Evolutionary conservation across 495 filamentous ascomycete genomes (phyloP).

Genomic region (Cercophora scortea): DNA sequence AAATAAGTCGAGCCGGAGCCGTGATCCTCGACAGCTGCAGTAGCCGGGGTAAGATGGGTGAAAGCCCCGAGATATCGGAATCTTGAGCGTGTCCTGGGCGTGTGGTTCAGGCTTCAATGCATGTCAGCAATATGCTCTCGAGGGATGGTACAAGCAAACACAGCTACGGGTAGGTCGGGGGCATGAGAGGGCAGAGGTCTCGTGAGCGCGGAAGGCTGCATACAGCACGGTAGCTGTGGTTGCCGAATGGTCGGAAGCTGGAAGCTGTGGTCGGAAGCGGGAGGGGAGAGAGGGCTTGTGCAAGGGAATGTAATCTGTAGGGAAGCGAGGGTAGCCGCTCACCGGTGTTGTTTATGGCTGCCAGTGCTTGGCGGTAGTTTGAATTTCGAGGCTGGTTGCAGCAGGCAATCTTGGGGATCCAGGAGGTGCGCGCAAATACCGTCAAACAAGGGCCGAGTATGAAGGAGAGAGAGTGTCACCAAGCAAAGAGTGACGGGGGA

Average conservation of each 20-base stretch:
- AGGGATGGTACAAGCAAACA: constrained; percentile 1
- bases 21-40: no score
- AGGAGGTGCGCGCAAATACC: background rate
- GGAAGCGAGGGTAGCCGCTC: constrained; percentile 1
- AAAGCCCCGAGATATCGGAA: no score
- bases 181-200: constrained; percentile 23
- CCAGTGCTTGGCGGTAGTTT: constrained; percentile 4
- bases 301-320: constrained; percentile 4
- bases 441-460: constrained; percentile 1
- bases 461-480: background rate
- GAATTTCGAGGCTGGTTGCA: constrained; percentile 4
- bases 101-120: background rate
- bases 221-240: constrained; percentile 23
- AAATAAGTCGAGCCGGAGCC: no score
- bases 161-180: background rate
- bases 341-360: constrained; percentile 4
- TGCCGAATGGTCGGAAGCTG: constrained; percentile 13
- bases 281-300: constrained; percentile 6
- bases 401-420: background rate
- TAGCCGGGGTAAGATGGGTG: no score
- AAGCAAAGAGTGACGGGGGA: background rate
- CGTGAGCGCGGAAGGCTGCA: constrained; percentile 34
- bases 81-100: background rate
- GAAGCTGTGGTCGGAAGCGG: constrained; percentile 6
- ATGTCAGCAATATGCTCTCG: background rate